Conservation (phyloP, 371 early-diverging fungal genomes). For the Lichtheimia hyalospora region DNA sequence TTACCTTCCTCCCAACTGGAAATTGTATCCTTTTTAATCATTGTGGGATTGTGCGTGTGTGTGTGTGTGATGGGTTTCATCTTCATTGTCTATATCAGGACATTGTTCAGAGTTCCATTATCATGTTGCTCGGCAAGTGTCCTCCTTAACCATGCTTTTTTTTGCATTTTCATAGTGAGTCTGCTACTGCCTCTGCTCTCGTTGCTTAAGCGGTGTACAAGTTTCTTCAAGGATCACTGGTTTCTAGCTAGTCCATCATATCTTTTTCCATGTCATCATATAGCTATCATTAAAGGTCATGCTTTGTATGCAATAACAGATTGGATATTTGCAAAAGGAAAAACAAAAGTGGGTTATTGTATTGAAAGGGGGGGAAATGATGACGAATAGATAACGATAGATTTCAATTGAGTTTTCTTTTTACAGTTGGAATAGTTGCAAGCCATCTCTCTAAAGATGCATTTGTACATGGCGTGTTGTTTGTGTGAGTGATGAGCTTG, state of each 20-base stretch:
- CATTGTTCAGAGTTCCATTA: constrained; percentile 17
- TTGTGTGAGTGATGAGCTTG: too few species aligned
- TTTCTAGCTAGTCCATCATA: background rate
- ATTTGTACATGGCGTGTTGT: too few species aligned
- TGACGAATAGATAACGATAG: too few species aligned
- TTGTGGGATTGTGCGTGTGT: constrained; percentile 1
- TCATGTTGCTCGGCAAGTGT: constrained; percentile 37
- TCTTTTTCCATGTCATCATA: constrained; percentile 6
- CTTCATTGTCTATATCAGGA: constrained; percentile 25
- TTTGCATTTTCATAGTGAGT: constrained; percentile 44
- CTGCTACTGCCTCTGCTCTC: constrained; percentile 52
- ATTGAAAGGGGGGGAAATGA: background rate
- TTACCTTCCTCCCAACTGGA: constrained; percentile 98
- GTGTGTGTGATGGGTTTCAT: background rate
- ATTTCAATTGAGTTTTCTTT: too few species aligned
- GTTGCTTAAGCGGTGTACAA: constrained; percentile 32
- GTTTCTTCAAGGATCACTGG: background rate
- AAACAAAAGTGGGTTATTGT: constrained; percentile 4
- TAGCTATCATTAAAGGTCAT: too few species aligned
- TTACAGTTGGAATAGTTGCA: too few species aligned
- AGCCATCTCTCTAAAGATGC: too few species aligned
- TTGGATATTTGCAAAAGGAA: constrained; percentile 3
- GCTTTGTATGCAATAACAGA: background rate
- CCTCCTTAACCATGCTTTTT: constrained; percentile 33
- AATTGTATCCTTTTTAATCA: constrained; percentile 69